Conservation (phyloP, 2,329 filamentous ascomycete genomes). For the Gyromitra esculenta region DNA sequence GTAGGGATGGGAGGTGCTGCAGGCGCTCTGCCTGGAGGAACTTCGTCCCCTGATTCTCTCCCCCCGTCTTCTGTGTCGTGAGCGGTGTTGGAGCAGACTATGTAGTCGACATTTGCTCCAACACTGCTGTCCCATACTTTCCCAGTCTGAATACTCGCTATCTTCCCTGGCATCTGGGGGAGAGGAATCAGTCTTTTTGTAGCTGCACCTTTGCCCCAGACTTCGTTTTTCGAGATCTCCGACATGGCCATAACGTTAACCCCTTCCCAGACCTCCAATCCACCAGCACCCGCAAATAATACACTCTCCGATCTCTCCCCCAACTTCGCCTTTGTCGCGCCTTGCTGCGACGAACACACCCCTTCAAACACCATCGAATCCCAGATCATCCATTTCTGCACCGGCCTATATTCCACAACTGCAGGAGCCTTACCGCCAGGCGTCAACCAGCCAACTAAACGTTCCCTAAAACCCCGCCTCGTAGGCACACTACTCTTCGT, state of each 20-base stretch:
- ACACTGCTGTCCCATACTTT: slow-evolving; percentile 15
- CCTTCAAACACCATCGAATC: slow-evolving; percentile 15
- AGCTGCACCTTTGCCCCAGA: slow-evolving; percentile 7
- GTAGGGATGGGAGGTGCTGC: background rate
- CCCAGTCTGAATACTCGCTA: slow-evolving; percentile 14
- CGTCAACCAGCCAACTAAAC: background rate
- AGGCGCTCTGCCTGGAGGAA: background rate
- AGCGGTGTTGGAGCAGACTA: slow-evolving; percentile 6
- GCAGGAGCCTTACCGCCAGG: background rate
- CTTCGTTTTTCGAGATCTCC: background rate
- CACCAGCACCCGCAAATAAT: slow-evolving; percentile 7
- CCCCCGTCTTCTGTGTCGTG: background rate
- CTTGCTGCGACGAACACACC: background rate
- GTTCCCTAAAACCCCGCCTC: background rate
- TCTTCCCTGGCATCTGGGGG: background rate
- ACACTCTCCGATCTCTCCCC: slow-evolving; percentile 6
- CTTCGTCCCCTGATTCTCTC: background rate
- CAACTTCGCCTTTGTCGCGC: slow-evolving; percentile 15
- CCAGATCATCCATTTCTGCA: slow-evolving; percentile 9
- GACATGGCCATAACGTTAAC: background rate
- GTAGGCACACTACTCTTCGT: background rate
- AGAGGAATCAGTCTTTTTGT: background rate
- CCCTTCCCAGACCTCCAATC: slow-evolving; percentile 8
- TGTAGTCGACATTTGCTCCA: slow-evolving; percentile 19
- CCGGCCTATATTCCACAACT: background rate